These are phyloP conservation scores for Phanerochaete carnosa DNA, from an alignment of 768 basidiomycete genomes.

Conservation along the genomic window DNA sequence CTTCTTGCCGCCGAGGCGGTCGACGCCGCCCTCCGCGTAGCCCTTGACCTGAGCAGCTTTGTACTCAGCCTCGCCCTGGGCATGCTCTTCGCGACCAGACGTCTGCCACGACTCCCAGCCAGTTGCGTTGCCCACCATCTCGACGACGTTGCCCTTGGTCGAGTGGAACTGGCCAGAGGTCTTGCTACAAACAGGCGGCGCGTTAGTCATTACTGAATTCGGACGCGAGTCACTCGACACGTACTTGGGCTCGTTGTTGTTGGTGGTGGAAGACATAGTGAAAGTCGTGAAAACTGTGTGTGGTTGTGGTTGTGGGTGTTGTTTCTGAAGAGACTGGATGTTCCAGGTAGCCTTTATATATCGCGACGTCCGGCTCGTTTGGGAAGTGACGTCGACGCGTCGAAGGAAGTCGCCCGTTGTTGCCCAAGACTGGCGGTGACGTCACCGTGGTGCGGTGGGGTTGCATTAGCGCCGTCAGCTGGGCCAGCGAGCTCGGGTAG, in stretches of 20 bases:
- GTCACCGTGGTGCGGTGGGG: slow-evolving; percentile 2
- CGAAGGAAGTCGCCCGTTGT: not conserved
- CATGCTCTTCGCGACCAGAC: slow-evolving; percentile 49
- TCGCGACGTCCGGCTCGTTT: not conserved
- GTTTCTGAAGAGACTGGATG: not conserved
- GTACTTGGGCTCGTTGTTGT: slow-evolving; percentile 24
- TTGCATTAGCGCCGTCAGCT: not conserved
- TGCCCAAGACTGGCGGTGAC: not conserved
- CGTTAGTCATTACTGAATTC: not conserved
- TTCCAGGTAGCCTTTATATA: not conserved
- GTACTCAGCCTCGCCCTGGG: slow-evolving; percentile 43
- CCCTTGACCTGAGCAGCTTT: slow-evolving; percentile 46
- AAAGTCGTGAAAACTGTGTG: not conserved
- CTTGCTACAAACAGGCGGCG: slow-evolving; percentile 26
- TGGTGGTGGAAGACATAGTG: slow-evolving; percentile 22
- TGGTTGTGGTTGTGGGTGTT: slow-evolving; percentile 7
- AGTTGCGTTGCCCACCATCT: slow-evolving; percentile 40
- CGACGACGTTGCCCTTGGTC: slow-evolving; percentile 35
- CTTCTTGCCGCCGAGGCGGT: slow-evolving; percentile 46
- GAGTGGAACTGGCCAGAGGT: slow-evolving; percentile 38
- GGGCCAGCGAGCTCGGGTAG: not conserved
- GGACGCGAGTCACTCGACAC: not conserved
- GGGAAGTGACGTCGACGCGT: not conserved
- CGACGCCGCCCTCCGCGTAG: slow-evolving; percentile 45
- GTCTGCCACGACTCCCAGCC: slow-evolving; percentile 41